phyloP scores from a whole-genome alignment of 257 asterid species.

The Sherardia arvensis region DNA sequence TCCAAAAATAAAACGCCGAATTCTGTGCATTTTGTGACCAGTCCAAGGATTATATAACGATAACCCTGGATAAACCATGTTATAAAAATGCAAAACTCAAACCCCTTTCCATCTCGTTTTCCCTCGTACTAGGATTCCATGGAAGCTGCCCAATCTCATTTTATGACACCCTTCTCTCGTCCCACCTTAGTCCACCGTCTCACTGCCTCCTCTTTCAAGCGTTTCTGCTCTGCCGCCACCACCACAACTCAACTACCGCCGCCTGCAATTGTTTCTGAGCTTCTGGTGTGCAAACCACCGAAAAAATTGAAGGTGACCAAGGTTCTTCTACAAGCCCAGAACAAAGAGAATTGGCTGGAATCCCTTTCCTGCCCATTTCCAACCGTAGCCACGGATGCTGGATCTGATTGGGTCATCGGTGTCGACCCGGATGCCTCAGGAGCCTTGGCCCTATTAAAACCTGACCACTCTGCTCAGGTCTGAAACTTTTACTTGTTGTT shows the following conservation, averaged over 20 bases:
- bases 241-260: not conserved
- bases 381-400: conserved; percentile 16
- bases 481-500: not conserved
- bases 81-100: not conserved
- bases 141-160: not conserved
- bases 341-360: conserved; percentile 12
- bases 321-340: not conserved
- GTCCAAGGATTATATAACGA: no score
- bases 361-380: conserved; percentile 57
- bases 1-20: no score
- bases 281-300: not conserved
- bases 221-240: not conserved
- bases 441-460: conserved; percentile 63
- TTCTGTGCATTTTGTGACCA: no score
- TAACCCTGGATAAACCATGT: no score
- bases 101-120: not conserved
- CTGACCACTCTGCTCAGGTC: conserved; percentile 54
- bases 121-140: not conserved
- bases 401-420: conserved; percentile 55
- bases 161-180: not conserved
- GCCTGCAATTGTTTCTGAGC: not conserved
- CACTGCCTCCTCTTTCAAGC: not conserved
- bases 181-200: not conserved
- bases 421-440: conserved; percentile 78
- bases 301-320: not conserved